phyloP scores from a whole-genome alignment of 2,329 filamentous ascomycete genomes.

The Akanthomyces uredinophilus region DNA sequence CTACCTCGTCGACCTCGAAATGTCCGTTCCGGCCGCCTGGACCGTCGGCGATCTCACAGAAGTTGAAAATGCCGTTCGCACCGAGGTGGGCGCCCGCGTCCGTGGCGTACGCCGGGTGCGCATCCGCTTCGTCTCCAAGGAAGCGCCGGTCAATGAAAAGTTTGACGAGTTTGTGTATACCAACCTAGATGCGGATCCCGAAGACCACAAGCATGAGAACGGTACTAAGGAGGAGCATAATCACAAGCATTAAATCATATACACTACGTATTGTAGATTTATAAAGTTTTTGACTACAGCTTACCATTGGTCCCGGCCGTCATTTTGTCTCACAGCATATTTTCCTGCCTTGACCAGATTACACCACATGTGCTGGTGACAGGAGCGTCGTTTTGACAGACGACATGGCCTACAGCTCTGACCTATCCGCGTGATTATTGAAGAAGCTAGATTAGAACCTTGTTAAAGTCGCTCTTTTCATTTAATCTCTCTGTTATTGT shows the following conservation, averaged over 20 bases:
- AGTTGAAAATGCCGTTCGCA: conserved; percentile 70
- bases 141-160: conserved; percentile 49
- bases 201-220: conserved; percentile 26
- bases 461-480: too few species aligned
- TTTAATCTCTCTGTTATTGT: too few species aligned
- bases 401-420: too few species aligned
- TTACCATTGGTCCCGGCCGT: background rate
- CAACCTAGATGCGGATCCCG: conserved; percentile 59
- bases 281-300: background rate
- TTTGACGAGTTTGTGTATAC: conserved; percentile 76
- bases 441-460: too few species aligned
- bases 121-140: conserved; percentile 74
- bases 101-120: conserved; percentile 79
- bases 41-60: conserved; percentile 64
- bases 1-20: conserved; percentile 84
- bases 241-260: conserved; percentile 11
- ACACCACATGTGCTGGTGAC: background rate
- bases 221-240: background rate
- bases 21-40: conserved; percentile 73
- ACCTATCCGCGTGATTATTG: too few species aligned
- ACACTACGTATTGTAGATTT: background rate
- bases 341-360: background rate
- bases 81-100: conserved; percentile 68
- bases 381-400: background rate
- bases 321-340: background rate